Base-by-base conservation (phyloP, 129 eudicot genomes). In the Saussurea involucrata region DNA sequence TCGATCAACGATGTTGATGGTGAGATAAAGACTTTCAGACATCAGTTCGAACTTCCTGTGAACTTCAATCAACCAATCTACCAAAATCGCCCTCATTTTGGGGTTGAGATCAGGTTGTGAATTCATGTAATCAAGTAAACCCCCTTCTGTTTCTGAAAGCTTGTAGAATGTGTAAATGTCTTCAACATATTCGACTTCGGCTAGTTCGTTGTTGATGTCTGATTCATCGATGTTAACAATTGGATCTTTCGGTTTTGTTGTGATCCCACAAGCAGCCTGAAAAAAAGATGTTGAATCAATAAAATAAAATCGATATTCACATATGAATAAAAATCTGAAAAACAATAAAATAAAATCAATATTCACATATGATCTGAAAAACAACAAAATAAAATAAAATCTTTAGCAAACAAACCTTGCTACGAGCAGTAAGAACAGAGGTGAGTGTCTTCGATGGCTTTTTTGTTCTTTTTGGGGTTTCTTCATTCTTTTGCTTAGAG, bases 51-150 rank as follows among this genome's bases (percentile, higher is more conserved):
- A 94, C 85, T 89, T 94, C 60, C 80, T 73, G 76, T 94, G 97
- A 63, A 91, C 98, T 82, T 94, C 97, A 63, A 94, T 79, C 78
- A 94, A 57, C 97, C 98, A 94, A 63, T 94, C 98, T 2, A 91
- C 80, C 15, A 94, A 85, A 33, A 94, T 94, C 7, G 88, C 85
- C 74, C 98, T 66, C 98, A 94, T 91, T 64, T 83, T 91, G 3
- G 85, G 57, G 68, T 94, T 94, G 42, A 94, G 79, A 31, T 89
- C 90, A 5, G 85, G 87, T 71, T 94, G 98, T 8, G 83, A 74
- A 42, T 75, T 77, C 92, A 94, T 91, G 84, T 94, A 94, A 28
- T 94, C 92, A 6, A 57, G 68, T 49, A 91, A 77, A 5, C 84
- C 80, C 25, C 79, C 84, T 82, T 94, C 97, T 2, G 88, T 88